A percentile compares a stretch with the other conserved stretches of the same genome.
These are phyloP conservation scores for Phytophthora meadii DNA, from an alignment of 352 stramenopile species.

Conservation along the genomic window DNA sequence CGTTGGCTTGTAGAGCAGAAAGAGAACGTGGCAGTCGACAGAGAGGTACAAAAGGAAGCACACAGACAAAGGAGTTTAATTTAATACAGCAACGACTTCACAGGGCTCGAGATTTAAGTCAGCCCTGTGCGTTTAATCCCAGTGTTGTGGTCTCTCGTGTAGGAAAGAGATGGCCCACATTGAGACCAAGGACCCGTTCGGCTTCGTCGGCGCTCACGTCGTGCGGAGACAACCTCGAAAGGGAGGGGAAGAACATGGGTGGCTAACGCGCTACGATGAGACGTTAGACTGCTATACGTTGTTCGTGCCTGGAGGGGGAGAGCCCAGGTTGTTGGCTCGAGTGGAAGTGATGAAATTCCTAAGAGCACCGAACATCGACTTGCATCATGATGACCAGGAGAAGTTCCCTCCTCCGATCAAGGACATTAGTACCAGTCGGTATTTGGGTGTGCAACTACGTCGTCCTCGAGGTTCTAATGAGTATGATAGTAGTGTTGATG, in stretches of 20 bases:
- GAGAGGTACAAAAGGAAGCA: conserved; percentile 9
- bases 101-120: conserved; percentile 17
- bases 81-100: conserved; percentile 15
- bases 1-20: conserved; percentile 18
- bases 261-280: conserved; percentile 77
- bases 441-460: conserved; percentile 53
- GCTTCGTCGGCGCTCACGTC: conserved; percentile 70
- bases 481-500: conserved; percentile 2
- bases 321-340: conserved; percentile 44
- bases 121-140: conserved; percentile 12
- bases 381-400: conserved; percentile 55
- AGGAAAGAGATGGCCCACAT: conserved; percentile 40
- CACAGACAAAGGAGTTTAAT: conserved; percentile 4
- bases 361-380: conserved; percentile 56
- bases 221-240: conserved; percentile 40
- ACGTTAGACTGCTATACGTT: conserved; percentile 71
- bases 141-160: conserved; percentile 9
- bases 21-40: conserved; percentile 22
- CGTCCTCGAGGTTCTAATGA: conserved; percentile 12
- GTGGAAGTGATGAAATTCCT: conserved; percentile 74
- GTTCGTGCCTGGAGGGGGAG: conserved; percentile 54
- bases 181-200: conserved; percentile 64
- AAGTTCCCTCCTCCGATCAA: conserved; percentile 57
- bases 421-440: conserved; percentile 57
- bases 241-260: conserved; percentile 50